phyloP scores from a whole-genome alignment of 495 filamentous ascomycete species.

The Arthonia radiata region DNA sequence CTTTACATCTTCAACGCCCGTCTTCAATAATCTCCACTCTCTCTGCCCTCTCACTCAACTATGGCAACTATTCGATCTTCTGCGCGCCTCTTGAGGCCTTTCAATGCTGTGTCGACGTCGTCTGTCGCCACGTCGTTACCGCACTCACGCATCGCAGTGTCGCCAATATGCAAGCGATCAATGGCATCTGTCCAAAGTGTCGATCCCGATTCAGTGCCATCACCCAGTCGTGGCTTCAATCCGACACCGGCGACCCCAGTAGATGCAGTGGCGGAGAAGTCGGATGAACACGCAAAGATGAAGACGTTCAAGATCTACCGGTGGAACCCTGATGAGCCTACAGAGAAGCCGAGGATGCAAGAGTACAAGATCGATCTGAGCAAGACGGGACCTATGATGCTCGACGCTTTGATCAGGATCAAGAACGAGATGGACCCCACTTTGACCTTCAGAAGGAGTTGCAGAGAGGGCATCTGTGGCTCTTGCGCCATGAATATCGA shows the following conservation, averaged over 20 bases:
- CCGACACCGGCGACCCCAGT: constrained; percentile 28
- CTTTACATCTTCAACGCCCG: too few relatives aligned
- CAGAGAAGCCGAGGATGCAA: constrained; percentile 86
- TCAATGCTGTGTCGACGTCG: neutral
- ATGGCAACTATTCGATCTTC: neutral
- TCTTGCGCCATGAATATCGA: constrained; percentile 99
- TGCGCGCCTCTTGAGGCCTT: neutral
- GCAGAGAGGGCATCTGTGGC: constrained; percentile 93
- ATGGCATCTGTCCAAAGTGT: constrained; percentile 11
- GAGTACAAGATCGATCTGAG: constrained; percentile 81
- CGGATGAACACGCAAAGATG: constrained; percentile 38
- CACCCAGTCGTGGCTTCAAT: constrained; percentile 11
- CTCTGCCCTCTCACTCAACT: neutral
- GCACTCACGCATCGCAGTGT: neutral
- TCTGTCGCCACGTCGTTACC: neutral
- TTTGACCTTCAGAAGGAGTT: constrained; percentile 81
- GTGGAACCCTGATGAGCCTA: constrained; percentile 83
- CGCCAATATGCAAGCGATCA: constrained; percentile 3
- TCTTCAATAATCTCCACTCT: too few relatives aligned
- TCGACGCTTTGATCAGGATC: constrained; percentile 88
- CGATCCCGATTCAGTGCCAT: constrained; percentile 7
- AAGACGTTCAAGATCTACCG: constrained; percentile 99
- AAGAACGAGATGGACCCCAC: constrained; percentile 98
- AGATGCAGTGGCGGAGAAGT: constrained; percentile 26
- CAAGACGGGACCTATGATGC: constrained; percentile 95